Base-by-base conservation (phyloP, 2,329 filamentous ascomycete species). In the Aspergillus carbonarius region DNA sequence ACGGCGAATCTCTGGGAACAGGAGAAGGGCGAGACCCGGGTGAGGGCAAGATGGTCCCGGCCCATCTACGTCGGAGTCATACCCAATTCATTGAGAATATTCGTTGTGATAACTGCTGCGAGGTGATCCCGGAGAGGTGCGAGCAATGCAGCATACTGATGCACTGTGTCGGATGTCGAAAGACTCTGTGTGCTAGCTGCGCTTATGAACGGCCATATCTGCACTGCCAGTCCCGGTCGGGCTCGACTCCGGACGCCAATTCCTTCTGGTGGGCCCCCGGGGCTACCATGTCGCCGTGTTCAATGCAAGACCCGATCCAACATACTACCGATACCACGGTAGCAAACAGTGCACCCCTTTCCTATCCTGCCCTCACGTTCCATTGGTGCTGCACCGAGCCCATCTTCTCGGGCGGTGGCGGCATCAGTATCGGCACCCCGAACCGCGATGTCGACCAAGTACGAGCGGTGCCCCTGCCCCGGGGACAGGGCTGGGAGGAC, bases 381-480 rank as follows among this genome's bases (percentile, higher is more conserved):
- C 79, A 81, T 62, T 86, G 83, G 83, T 86, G 83, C 67, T 86
- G 83, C 63, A 79, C 83, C 4, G 83, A 85, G 63, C 83, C 83
- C 15, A 80, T 84, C 51, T 85, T 85, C 64, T 85, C 83, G 25
- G 83, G 83, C 9, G 83, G 83, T 9, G 83, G 83, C 49, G 83
- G 83, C 13, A 85, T 86, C 60, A 83, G 81, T 35, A 82, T 85
- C 53, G 74, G 82, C 13, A 81, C 81, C n/a, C 77, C 78, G 3
- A 80, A 78, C 60, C 78, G 79, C 62, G 82, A 83, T 47, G 81
- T 81, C 15, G 83, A 85, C 60, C 79, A 80, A 61, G 80, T 85
- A 53, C 80, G 83, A 54, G 82, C 83, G 42, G 83, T 81, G 23
- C 83, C 83, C 60, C 70, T 86, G 51, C 83, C 83, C n/a, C 77